These are phyloP conservation scores for Cystofilobasidium macerans DNA, from an alignment of 768 basidiomycete genomes.

Conservation along the genomic window DNA sequence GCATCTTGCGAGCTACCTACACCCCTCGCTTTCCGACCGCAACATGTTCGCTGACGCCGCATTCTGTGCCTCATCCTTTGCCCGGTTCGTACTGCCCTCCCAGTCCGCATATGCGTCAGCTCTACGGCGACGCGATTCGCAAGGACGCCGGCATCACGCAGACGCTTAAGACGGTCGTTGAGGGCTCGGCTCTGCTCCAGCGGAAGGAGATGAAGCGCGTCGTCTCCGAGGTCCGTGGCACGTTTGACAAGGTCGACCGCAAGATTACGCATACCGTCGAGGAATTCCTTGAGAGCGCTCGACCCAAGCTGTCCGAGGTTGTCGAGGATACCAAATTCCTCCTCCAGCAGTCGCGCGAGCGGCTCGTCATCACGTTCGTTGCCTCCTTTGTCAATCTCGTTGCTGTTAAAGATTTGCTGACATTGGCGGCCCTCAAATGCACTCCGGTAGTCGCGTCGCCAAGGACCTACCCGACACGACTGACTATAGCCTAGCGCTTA, in stretches of 20 bases:
- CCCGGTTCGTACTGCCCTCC: too few relatives aligned
- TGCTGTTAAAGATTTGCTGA: not conserved
- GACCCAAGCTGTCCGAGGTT: slow-evolving; percentile 74
- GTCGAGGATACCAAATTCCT: slow-evolving; percentile 86
- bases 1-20: slow-evolving; percentile 33
- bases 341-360: slow-evolving; percentile 79
- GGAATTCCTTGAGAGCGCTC: slow-evolving; percentile 84
- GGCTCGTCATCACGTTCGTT: slow-evolving; percentile 79
- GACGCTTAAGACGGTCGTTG: slow-evolving; percentile 89
- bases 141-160: slow-evolving; percentile 96
- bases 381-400: not conserved
- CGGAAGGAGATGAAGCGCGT: slow-evolving; percentile 61
- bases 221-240: slow-evolving; percentile 85
- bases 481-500: slow-evolving; percentile 61
- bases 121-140: slow-evolving; percentile 85
- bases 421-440: not conserved
- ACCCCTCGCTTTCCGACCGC: too few relatives aligned
- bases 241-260: slow-evolving; percentile 89
- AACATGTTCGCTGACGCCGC: too few relatives aligned
- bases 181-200: slow-evolving; percentile 66
- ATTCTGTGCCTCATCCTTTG: too few relatives aligned
- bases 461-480: slow-evolving; percentile 62
- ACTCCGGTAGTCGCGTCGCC: slow-evolving; percentile 55
- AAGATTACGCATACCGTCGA: slow-evolving; percentile 87
- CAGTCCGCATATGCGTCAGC: slow-evolving; percentile 95